Evolutionary conservation across 306 rosid species (phyloP).

Genomic region (Casuarina cunninghamiana): DNA sequence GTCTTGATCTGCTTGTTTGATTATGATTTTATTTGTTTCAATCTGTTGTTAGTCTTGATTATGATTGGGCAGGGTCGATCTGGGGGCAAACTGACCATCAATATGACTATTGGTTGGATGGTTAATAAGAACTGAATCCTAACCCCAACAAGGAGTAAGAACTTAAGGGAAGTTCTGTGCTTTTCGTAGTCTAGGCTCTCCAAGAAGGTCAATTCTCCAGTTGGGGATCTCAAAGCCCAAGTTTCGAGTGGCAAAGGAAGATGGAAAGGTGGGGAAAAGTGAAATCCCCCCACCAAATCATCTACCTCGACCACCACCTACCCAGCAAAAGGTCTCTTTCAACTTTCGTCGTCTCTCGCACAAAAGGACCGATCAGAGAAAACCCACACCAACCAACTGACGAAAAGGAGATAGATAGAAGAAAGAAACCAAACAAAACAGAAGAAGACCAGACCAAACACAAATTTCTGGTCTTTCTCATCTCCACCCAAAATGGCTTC

Average conservation of each 20-base stretch:
- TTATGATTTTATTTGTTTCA: too few species aligned
- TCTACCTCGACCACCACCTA: neutral
- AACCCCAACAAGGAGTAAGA: too few species aligned
- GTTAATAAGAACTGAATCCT: too few species aligned
- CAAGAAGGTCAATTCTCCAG: too few species aligned
- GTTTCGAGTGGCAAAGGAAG: neutral
- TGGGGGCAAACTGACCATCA: too few species aligned
- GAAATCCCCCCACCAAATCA: neutral
- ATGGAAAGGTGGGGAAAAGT: neutral
- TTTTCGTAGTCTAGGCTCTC: too few species aligned
- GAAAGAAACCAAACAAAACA: neutral
- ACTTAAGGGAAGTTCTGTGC: too few species aligned
- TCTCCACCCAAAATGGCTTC: conserved; percentile 52
- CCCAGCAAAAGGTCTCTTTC: conserved; percentile 7
- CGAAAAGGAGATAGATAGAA: neutral
- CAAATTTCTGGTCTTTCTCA: neutral
- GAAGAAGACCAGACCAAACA: neutral
- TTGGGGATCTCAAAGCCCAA: too few species aligned
- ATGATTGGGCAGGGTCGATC: too few species aligned
- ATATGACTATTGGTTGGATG: too few species aligned
- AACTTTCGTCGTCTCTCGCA: neutral
- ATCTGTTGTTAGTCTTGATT: too few species aligned
- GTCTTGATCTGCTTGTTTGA: too few species aligned
- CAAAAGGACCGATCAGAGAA: neutral
- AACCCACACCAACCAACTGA: conserved; percentile 6